A percentile compares a stretch with the other conserved stretches of the same genome.
phyloP scores from a whole-genome alignment of 768 basidiomycete species.

The Leccinum subgranulosum region DNA sequence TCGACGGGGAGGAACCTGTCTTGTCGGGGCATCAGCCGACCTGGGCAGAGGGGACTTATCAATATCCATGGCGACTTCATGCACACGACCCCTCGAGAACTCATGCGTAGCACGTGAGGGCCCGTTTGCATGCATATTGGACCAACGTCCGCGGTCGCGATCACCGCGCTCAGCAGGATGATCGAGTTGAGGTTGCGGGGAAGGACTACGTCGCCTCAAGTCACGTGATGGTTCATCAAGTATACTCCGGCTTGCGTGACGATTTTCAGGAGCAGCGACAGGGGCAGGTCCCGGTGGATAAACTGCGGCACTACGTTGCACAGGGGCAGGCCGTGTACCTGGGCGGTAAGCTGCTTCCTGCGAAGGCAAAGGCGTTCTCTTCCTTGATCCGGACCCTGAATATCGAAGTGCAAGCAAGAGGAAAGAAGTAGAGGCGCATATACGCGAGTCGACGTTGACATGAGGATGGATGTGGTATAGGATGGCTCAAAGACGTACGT shows the following conservation, averaged over 20 bases:
- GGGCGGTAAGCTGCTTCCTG: constrained; percentile 33
- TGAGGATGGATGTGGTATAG: constrained; percentile 27
- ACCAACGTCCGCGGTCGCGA: constrained; percentile 16
- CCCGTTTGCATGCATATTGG: constrained; percentile 10
- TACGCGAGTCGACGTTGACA: constrained; percentile 24
- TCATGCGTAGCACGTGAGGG: constrained; percentile 15
- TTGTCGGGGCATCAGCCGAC: constrained; percentile 16
- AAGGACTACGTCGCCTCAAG: constrained; percentile 12
- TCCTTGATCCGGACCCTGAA: constrained; percentile 32
- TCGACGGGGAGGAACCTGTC: constrained; percentile 14
- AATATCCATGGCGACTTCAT: constrained; percentile 26
- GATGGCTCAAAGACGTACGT: constrained; percentile 37
- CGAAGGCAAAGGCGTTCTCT: constrained; percentile 35
- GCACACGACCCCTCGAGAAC: constrained; percentile 20
- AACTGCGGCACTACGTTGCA: constrained; percentile 6
- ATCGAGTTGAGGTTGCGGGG: constrained; percentile 6
- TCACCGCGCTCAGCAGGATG: constrained; percentile 11
- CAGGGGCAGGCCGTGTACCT: constrained; percentile 10
- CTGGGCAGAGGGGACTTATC: constrained; percentile 23
- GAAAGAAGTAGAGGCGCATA: constrained; percentile 19
- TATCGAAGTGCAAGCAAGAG: constrained; percentile 16
- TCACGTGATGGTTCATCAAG: constrained; percentile 7
- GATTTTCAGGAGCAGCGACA: constrained; percentile 8
- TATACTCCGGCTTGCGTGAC: not conserved
- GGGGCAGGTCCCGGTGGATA: constrained; percentile 6